phyloP scores from a whole-genome alignment of 2,329 filamentous ascomycete species.

The Curvularia spicifera region DNA sequence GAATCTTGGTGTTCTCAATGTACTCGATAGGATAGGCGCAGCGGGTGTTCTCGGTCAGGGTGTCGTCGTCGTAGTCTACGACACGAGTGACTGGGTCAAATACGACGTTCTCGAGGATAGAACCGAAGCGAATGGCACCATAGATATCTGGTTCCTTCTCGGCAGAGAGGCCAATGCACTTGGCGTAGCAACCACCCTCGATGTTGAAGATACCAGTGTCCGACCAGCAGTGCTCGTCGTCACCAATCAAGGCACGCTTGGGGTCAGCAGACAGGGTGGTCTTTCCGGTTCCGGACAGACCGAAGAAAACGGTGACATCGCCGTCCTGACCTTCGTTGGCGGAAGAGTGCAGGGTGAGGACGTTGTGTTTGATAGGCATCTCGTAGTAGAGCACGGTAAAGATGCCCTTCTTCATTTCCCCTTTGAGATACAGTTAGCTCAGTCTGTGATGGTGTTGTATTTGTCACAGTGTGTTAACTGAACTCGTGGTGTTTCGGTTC shows the following conservation, averaged over 20 bases:
- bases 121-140: slow-evolving; percentile 93
- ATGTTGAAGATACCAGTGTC: slow-evolving; percentile 99
- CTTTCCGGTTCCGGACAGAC: slow-evolving; percentile 97
- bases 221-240: slow-evolving; percentile 99
- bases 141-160: slow-evolving; percentile 99
- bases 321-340: slow-evolving; percentile 95
- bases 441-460: not conserved
- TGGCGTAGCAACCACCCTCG: slow-evolving; percentile 98
- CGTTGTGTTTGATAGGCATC: slow-evolving; percentile 99
- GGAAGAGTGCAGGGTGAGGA: slow-evolving; percentile 96
- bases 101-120: slow-evolving; percentile 97
- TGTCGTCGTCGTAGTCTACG: slow-evolving; percentile 95
- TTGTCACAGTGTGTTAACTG: too few relatives aligned
- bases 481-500: too few relatives aligned
- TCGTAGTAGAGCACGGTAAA: slow-evolving; percentile 99
- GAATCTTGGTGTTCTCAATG: slow-evolving; percentile 98
- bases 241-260: slow-evolving; percentile 93
- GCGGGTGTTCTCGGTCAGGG: slow-evolving; percentile 96
- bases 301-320: slow-evolving; percentile 99
- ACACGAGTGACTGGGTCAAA: slow-evolving; percentile 88
- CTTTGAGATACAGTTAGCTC: not conserved
- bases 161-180: slow-evolving; percentile 94
- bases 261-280: slow-evolving; percentile 97
- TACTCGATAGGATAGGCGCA: slow-evolving; percentile 99
- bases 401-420: slow-evolving; percentile 70